These are phyloP conservation scores for Candida sojae DNA, from an alignment of 1,139 yeast genomes.

Conservation along the genomic window DNA sequence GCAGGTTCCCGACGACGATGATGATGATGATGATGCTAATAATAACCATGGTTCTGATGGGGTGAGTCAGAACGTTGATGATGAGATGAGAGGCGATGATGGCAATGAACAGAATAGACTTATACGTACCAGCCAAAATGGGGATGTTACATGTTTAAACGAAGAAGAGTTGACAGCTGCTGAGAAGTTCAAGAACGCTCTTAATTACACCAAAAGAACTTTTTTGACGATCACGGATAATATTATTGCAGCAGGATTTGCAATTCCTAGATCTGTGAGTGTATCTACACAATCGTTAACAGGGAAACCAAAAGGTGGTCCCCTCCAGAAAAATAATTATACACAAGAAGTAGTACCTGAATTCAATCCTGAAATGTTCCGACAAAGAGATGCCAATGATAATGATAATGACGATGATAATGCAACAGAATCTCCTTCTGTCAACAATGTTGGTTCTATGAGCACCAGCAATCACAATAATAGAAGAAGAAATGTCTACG, in stretches of 20 bases:
- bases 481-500: constrained; percentile 48
- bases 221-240: constrained; percentile 53
- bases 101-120: background rate
- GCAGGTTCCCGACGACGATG: constrained; percentile 22
- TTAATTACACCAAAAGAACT: constrained; percentile 34
- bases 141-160: background rate
- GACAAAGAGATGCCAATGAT: background rate
- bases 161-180: constrained; percentile 6
- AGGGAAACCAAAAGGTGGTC: constrained; percentile 1
- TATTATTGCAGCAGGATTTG: constrained; percentile 60
- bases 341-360: constrained; percentile 6
- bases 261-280: constrained; percentile 57
- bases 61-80: background rate
- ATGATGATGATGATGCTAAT: background rate
- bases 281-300: constrained; percentile 27
- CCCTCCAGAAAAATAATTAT: no score
- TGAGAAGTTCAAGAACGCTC: constrained; percentile 14
- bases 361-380: constrained; percentile 5
- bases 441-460: constrained; percentile 3
- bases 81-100: background rate
- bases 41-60: background rate
- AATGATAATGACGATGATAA: background rate
- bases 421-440: constrained; percentile 3
- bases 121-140: background rate
- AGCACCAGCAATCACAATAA: constrained; percentile 14